phyloP scores from a whole-genome alignment of 257 asterid genomes.

The Solanum pinnatisectum region DNA sequence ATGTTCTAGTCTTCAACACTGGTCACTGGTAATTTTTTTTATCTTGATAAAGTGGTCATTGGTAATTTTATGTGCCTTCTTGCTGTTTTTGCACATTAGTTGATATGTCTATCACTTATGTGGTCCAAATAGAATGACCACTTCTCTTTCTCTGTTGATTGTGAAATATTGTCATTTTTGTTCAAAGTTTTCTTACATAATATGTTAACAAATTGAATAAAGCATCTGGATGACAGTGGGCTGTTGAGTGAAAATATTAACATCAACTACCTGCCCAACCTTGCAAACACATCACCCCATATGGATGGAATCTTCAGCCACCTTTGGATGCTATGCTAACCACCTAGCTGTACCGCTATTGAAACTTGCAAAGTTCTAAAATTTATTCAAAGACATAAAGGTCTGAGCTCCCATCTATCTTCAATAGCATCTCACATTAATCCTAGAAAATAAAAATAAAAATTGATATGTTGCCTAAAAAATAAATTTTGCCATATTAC shows the following conservation, averaged over 20 bases:
- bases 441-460: not conserved
- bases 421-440: not conserved
- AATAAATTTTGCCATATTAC: not conserved
- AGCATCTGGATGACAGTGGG: not conserved
- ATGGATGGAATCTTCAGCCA: not conserved
- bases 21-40: conserved; percentile 71
- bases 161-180: not conserved
- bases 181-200: not conserved
- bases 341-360: not conserved
- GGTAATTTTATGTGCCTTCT: conserved; percentile 37
- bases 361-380: not conserved
- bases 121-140: not conserved
- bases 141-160: not conserved
- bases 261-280: not conserved
- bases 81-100: not conserved
- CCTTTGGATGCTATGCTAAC: not conserved
- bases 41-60: conserved; percentile 39
- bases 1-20: conserved; percentile 82
- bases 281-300: not conserved
- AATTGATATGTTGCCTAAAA: not conserved
- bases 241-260: not conserved
- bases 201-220: not conserved
- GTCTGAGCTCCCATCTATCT: not conserved
- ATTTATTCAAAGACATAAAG: not conserved
- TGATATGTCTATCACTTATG: not conserved